Conservation (phyloP, 805 yeast genomes). For the Yarrowia porcina region DNA sequence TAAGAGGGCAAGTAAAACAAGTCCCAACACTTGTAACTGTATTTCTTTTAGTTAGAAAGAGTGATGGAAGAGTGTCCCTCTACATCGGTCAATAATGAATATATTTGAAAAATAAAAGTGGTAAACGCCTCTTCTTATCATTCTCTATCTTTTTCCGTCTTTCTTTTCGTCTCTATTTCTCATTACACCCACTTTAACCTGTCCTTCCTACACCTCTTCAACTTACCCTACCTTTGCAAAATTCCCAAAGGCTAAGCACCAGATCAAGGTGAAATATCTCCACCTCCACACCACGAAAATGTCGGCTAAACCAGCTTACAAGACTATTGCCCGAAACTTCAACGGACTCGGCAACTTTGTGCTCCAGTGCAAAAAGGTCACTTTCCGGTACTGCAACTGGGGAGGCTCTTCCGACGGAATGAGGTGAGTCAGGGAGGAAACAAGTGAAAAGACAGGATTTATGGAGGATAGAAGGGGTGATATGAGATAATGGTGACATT, state of each 20-base stretch:
- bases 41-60: too few relatives aligned
- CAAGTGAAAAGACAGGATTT: background rate
- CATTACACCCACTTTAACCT: background rate
- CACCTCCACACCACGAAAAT: constrained; percentile 1
- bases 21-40: too few relatives aligned
- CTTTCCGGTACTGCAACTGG: constrained; percentile 85
- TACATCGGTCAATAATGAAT: too few relatives aligned
- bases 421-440: constrained; percentile 34
- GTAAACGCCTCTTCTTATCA: too few relatives aligned
- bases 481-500: background rate
- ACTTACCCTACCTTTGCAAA: constrained; percentile 25
- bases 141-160: too few relatives aligned
- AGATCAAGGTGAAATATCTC: constrained; percentile 15
- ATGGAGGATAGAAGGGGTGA: too few relatives aligned
- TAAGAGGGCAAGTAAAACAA: background rate
- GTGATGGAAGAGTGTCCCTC: too few relatives aligned
- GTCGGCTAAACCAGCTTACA: constrained; percentile 21
- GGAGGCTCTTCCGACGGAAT: constrained; percentile 92
- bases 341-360: constrained; percentile 41
- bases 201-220: background rate
- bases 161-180: background rate
- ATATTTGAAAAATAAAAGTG: too few relatives aligned
- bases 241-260: constrained; percentile 8
- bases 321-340: constrained; percentile 28
- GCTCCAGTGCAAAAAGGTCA: constrained; percentile 61